Conservation (phyloP, 805 yeast genomes). For the Lipomyces oligophaga region DNA sequence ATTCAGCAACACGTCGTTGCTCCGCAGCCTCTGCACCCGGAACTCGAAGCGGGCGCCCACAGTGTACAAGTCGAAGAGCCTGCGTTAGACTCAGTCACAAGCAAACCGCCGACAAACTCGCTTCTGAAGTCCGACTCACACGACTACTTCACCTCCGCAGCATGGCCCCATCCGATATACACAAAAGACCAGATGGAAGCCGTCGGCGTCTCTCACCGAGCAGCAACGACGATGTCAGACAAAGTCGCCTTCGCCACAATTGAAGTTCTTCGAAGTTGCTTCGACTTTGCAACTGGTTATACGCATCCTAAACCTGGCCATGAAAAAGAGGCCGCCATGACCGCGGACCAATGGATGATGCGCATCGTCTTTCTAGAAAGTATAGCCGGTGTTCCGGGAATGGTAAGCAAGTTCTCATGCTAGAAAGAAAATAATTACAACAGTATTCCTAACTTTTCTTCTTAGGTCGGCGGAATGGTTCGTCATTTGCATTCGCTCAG, state of each 20-base stretch:
- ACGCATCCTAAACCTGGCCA: constrained; percentile 49
- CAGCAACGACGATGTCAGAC: constrained; percentile 49
- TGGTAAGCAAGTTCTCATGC: constrained; percentile 32
- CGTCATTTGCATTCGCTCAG: constrained; percentile 65
- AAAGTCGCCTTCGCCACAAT: constrained; percentile 50
- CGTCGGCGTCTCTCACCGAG: constrained; percentile 51
- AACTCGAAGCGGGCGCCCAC: too few species aligned
- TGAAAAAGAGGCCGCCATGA: constrained; percentile 46
- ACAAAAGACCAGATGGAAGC: constrained; percentile 39
- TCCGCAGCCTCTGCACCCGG: too few species aligned
- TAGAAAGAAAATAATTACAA: neutral
- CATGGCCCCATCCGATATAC: constrained; percentile 47
- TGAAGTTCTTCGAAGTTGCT: constrained; percentile 45
- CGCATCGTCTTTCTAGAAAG: constrained; percentile 60
- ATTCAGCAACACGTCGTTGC: too few species aligned
- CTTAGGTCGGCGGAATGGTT: constrained; percentile 58
- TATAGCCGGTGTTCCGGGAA: constrained; percentile 78
- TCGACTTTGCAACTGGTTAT: constrained; percentile 64
- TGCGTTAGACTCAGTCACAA: neutral
- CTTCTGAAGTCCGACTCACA: constrained; percentile 22
- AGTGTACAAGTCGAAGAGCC: too few species aligned
- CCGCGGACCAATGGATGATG: constrained; percentile 60
- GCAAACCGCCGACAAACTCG: constrained; percentile 3
- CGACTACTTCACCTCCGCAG: constrained; percentile 22
- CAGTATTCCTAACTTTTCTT: neutral